Evolutionary conservation across 2,329 filamentous ascomycete genomes (phyloP), one percentile per base, ranked within the genome.

Genomic region (Exutisphaerella laricina): DNA sequence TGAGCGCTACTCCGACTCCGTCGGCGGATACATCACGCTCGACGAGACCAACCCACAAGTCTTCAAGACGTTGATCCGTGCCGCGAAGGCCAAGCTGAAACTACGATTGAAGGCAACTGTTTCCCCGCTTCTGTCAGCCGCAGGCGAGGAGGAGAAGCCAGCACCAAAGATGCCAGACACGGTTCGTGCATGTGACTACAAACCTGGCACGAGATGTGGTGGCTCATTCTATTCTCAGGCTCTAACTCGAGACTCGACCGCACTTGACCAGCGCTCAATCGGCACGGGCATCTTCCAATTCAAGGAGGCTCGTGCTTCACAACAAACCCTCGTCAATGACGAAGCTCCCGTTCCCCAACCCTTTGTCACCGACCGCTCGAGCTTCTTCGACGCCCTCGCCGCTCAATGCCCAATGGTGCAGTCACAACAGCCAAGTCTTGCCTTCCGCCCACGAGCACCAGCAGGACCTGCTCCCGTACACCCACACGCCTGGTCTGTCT

Each of bases 51-150:
- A 95, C 61, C 69, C 78, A 6, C 75, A 85, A 33, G 86, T 94
- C 59, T 98, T 95, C 75, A 97, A 96, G 74, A 92, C 96, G 64
- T 82, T 98, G 30, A 90, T 92, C 65, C 84, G 92, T 59, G 92
- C 92, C 54, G 92, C 92, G 52, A 98, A 96, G 73, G 92, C 92
- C 26, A 98, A 98, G 76, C 81, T 89, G 54, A 98, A 97, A 81
- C 82, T 98, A 56, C 89, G 92, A 67, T 78, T 98, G 46, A 86
- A 60, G 52, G 62, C 60, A 4, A 62, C 62, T n/a, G 58, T 63
- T 33, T 54, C 55, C 5, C 54, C 59, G 9, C 12, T 50, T 30
- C 43, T 42, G 25, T 28, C 32, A 25, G 46, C 34, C 13, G 48
- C 45, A 22, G 47, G 33, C 30, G 43, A 46, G 10, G 40, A 47